Base-by-base conservation (phyloP, 2,329 filamentous ascomycete species). In the Aquanectria penicillioides region DNA sequence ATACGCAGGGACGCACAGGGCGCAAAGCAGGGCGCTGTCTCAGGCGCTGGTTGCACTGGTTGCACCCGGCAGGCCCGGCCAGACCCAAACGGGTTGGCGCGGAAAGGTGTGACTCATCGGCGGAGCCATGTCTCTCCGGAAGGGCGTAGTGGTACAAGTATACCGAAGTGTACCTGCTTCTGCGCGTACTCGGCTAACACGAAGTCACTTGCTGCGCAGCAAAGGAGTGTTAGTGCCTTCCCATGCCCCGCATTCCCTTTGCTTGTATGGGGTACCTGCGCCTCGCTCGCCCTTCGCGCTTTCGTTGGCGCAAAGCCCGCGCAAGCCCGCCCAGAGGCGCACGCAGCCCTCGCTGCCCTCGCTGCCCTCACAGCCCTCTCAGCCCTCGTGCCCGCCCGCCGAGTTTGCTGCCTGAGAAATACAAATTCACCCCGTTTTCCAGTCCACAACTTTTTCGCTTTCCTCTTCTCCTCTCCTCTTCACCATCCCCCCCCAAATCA, bases 401-500 rank as follows among this genome's bases (percentile, higher is more conserved):
- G 11, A 28, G 48, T 62, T 80, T 74, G 76, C 73, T 81, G 79
- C 79, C 79, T 81, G 77, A 79, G 74, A 78, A 75, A 75, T 77
- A 80, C 77, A 80, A 77, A 79, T 75, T 67, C 54, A 71, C 63
- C 67, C 68, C 55, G 54, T 59, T 67, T 71, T 68, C 69, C 67
- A 57, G 26, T 59, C 65, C 65, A 49, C 41, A 61, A 60, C 57
- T 61, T 62, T 66, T 57, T 63, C 53, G n/a, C n/a, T n/a, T n/a
- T n/a, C 70, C 65, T 70, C 66, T 75, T 69, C 69, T 70, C 67
- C 71, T 71, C 29, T 37, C 23, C 22, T 71, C 72, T 68, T 73
- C 70, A 70, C 68, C 69, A 69, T 68, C 48, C 40, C 28, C 75
- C 71, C 70, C 71, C 74, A 69, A 71, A 70, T 17, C 57, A 41